Base-by-base conservation (phyloP, 2,329 filamentous ascomycete species). In the Cordyceps militaris region DNA sequence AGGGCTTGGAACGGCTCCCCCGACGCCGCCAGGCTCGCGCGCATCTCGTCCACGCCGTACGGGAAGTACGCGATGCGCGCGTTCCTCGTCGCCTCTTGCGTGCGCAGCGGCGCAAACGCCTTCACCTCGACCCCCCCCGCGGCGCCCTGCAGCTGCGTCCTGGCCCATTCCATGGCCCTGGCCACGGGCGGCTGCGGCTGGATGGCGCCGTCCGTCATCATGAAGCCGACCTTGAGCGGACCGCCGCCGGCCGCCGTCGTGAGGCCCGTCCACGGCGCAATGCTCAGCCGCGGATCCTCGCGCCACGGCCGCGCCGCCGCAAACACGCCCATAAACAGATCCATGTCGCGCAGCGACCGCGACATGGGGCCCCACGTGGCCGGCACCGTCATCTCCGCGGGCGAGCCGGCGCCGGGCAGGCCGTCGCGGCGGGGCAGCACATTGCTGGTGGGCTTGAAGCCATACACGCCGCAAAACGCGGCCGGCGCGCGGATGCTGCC, bases 61-160 rank as follows among this genome's bases (percentile, higher is more conserved):
- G 78, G 77, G 65, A 74, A 80, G 67, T 80, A 80, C 13, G 77
- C 71, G 3, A 61, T 61, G 49, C 68, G 61, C 61, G 76, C 72
- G 62, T 63, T 67, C 0, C 42, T 34, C 60, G 64, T 68, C 0
- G 67, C 69, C 19, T 73, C 61, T 24, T 62, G 62, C 0, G 65
- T 63, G 3, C 66, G 64, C n/a, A 66, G 67, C 0, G 71, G 68
- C 2, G 56, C 64, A 59, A 75, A 76, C 0, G 61, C 28, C 56
- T 73, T 75, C 10, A 76, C 46, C 32, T 71, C 64, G 9, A 76
- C 40, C 1, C 59, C 9, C 16, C 50, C 53, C 1, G 50, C 54
- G 1, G 62, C 48, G 6, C 61, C 53, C 2, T 62, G 62, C 4
- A 67, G 63, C 11, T 66, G 61, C 0, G 61, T 47, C 0, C 64